These are phyloP conservation scores for Solanum tarapatanum DNA, from an alignment of 257 asterid genomes.

Conservation along the genomic window DNA sequence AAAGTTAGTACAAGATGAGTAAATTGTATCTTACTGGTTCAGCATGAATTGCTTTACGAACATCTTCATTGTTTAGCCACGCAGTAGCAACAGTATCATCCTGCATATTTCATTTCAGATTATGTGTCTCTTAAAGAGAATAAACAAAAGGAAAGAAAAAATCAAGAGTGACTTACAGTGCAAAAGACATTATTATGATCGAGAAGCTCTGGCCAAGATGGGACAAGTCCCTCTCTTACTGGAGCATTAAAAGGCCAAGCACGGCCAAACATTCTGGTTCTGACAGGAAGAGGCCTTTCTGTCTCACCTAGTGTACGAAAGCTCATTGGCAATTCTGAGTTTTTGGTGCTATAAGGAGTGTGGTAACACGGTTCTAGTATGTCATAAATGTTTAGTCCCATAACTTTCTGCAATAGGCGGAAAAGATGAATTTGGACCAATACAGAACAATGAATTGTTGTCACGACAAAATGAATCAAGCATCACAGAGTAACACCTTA, in stretches of 20 bases:
- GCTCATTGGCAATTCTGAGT: slow-evolving; percentile 51
- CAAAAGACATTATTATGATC: slow-evolving; percentile 35
- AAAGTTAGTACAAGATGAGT: slow-evolving; percentile 1
- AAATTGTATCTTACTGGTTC: slow-evolving; percentile 44
- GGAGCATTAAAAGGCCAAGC: slow-evolving; percentile 97
- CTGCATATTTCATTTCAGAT: slow-evolving; percentile 24
- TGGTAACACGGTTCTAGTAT: slow-evolving; percentile 96
- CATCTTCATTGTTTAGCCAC: slow-evolving; percentile 72
- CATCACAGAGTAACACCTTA: slow-evolving; percentile 14
- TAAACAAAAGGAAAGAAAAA: neutral
- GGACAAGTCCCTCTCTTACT: slow-evolving; percentile 73
- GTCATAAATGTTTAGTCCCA: slow-evolving; percentile 57
- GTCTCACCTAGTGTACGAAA: slow-evolving; percentile 91
- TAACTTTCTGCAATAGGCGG: slow-evolving; percentile 35
- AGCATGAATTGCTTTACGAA: slow-evolving; percentile 84
- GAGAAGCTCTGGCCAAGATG: slow-evolving; percentile 80
- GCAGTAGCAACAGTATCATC: slow-evolving; percentile 65
- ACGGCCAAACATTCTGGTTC: slow-evolving; percentile 86
- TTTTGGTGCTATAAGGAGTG: slow-evolving; percentile 14
- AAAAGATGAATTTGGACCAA: neutral
- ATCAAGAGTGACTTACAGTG: slow-evolving; percentile 44
- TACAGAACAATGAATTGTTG: neutral
- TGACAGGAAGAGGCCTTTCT: slow-evolving; percentile 63
- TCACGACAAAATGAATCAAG: neutral
- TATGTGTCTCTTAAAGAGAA: neutral